Evolutionary conservation across 2,329 filamentous ascomycete species (phyloP), one percentile per base, ranked within the genome.

Genomic region (Botrytis fragariae): DNA sequence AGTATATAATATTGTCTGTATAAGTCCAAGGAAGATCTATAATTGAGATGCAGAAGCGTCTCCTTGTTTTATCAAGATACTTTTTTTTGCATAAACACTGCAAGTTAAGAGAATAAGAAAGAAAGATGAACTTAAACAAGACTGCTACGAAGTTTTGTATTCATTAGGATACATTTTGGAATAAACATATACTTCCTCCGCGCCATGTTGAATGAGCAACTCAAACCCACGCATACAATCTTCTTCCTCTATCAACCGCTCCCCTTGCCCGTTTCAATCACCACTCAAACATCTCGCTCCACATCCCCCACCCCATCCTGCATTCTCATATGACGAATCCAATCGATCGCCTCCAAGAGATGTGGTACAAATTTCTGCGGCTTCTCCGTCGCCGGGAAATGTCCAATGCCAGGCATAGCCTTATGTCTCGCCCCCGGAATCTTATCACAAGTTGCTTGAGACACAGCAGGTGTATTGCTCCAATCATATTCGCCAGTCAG

Each of bases 401-500:
- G 68, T 9, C 68, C 68, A n/a, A 70, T n/a, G 7, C 29, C 54
- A 1, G 39, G 29, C 54, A 70, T 61, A 18, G 51, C 20, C 2
- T 45, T 61, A 6, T 59, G 51, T 69, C 12, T 69, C 25, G 37
- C 67, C 0, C 68, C 39, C 0, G 37, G 29, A 2, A 70, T 70
- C 18, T 60, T 70, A 3, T 70, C 54, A 37, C 48, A 73, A 10
- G 74, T 77, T 16, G 59, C 70, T 51, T 75, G 67, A 6, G 69
- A 35, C 61, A 76, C 71, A 2, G 63, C 72, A 8, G 72, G 74
- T 7, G 76, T 77, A 62, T 73, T 74, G 14, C 68, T 73, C 73
- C 75, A 77, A 71, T 77, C 75, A 61, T 75, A 77, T 45, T 77
- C 75, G 69, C 85, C 85, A 0, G 84, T 86, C 45, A 87, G 80